Conservation (phyloP, 177 flowering plant species). For the Vitis hybrid region DNA sequence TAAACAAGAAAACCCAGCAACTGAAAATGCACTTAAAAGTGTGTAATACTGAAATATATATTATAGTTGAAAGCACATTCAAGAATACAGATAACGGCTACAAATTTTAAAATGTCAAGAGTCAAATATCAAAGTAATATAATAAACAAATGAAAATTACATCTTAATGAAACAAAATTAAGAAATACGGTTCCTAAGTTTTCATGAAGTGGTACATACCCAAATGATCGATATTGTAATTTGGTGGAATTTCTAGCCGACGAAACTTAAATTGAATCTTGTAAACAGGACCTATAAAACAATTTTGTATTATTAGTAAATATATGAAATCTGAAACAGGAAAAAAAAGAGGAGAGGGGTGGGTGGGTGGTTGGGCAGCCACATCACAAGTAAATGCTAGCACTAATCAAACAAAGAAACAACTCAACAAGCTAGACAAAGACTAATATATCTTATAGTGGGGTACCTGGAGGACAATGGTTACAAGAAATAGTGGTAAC, state of each 20-base stretch:
- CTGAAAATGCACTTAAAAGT: too few species aligned
- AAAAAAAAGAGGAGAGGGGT: too few species aligned
- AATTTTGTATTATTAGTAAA: background rate
- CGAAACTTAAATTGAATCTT: slow-evolving; percentile 90
- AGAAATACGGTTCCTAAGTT: background rate
- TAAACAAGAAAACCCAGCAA: too few species aligned
- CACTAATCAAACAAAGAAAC: background rate
- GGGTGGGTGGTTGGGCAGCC: background rate
- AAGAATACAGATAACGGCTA: too few species aligned
- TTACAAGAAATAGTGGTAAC: slow-evolving; percentile 72
- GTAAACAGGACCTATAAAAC: slow-evolving; percentile 66
- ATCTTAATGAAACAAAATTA: too few species aligned
- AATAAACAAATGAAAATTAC: background rate
- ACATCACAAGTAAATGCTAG: background rate
- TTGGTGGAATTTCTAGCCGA: slow-evolving; percentile 86
- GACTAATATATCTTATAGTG: background rate
- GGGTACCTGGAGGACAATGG: slow-evolving; percentile 76
- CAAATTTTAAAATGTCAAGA: too few species aligned
- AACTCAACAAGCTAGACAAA: background rate
- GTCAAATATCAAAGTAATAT: background rate
- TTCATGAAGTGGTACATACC: slow-evolving; percentile 41
- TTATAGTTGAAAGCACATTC: too few species aligned
- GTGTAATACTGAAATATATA: too few species aligned
- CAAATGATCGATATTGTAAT: slow-evolving; percentile 68
- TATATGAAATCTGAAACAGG: background rate